phyloP scores from a whole-genome alignment of 2,329 filamentous ascomycete species.

The Mollisiaceae sp. region DNA sequence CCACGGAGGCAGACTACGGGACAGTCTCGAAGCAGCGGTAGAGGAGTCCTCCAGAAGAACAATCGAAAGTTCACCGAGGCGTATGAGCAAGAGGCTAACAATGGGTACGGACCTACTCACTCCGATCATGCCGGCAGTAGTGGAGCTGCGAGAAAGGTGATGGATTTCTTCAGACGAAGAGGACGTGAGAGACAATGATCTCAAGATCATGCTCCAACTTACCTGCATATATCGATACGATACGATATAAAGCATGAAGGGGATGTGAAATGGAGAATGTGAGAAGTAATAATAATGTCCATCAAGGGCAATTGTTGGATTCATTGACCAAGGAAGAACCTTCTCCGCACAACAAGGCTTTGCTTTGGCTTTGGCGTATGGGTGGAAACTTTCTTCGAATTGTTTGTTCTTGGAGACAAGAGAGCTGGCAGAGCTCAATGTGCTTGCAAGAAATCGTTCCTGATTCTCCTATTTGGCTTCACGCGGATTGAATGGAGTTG shows the following conservation, averaged over 20 bases:
- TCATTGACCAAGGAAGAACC: neutral
- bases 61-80: slow-evolving; percentile 87
- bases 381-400: slow-evolving; percentile 7
- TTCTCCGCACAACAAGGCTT: slow-evolving; percentile 6
- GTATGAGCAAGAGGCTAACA: slow-evolving; percentile 77
- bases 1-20: slow-evolving; percentile 28
- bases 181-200: slow-evolving; percentile 63
- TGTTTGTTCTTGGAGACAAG: slow-evolving; percentile 10
- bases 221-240: slow-evolving; percentile 4
- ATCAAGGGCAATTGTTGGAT: neutral
- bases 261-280: slow-evolving; percentile 1
- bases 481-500: neutral
- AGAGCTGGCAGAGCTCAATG: neutral
- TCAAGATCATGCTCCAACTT: neutral
- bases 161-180: slow-evolving; percentile 96
- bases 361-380: slow-evolving; percentile 6
- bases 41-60: slow-evolving; percentile 77
- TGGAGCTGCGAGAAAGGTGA: slow-evolving; percentile 87
- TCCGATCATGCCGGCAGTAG: slow-evolving; percentile 78
- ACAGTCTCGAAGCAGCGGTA: slow-evolving; percentile 29
- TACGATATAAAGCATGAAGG: neutral
- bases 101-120: slow-evolving; percentile 58
- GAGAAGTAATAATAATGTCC: slow-evolving; percentile 8
- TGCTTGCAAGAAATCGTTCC: neutral
- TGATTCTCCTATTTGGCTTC: neutral